Base-by-base conservation (phyloP, 2,329 filamentous ascomycete genomes). In the Zymoseptoria ardabiliae region DNA sequence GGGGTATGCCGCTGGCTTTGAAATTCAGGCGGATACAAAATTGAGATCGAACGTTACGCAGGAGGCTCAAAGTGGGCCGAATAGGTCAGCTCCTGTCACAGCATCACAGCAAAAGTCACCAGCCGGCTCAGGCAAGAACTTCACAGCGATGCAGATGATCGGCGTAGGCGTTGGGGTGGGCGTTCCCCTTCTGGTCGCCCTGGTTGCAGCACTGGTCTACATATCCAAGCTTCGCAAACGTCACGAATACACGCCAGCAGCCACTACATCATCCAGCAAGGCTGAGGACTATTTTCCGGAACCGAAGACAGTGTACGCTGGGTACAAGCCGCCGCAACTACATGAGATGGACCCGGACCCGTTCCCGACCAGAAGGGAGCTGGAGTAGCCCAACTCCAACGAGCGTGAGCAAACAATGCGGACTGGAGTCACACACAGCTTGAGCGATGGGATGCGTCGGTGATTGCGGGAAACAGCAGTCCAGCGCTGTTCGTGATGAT, bases 121-220 rank as follows among this genome's bases (percentile, higher is more conserved):
- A 11, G 50, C 51, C 13, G 28, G 45, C 56, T 17, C 35, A 13
- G 49, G 45, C n/a, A 54, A 41, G 3, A 23, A 22, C 4, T 63
- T 54, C 49, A 60, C 58, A 10, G 50, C 56, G 4, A 58, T 53
- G 21, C 53, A 51, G 10, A 57, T 63, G 58, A 54, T 58, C 23
- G 61, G 58, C 21, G 61, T 63, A 1, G 61, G 61, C 1, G 55
- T 52, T 6, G 61, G 61, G 2, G 48, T 63, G 21, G 61, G 61
- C 7, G 58, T 60, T 4, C 61, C 61, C 1, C 51, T 63, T 17
- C 56, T 63, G 22, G 23, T 58, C 4, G 55, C 53, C 3, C 49
- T 60, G n/a, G 58, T 45, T 7, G 35, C 35, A 45, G 35, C 35
- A 45, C 17, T 45, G 13, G 35, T 45, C 17, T 45, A 45, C 35